phyloP scores from a whole-genome alignment of 1,284 basidiomycete genomes.

The Ceratobasidium sp. region DNA sequence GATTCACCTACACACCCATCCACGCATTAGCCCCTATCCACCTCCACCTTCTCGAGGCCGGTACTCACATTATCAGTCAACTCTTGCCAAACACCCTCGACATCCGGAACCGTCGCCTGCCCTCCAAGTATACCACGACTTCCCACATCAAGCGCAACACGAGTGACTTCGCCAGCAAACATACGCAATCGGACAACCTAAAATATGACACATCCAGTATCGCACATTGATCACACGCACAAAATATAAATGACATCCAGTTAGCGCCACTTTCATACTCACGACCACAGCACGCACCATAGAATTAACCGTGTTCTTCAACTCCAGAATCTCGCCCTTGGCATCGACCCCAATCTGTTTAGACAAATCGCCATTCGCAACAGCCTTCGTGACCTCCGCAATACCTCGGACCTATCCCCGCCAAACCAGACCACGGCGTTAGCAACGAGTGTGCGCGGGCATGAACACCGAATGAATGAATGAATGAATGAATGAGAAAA shows the following conservation, averaged over 20 bases:
- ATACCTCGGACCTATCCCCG: constrained; percentile 88
- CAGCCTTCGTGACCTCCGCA: constrained; percentile 97
- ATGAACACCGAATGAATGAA: neutral
- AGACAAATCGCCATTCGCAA: constrained; percentile 93
- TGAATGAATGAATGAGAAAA: neutral
- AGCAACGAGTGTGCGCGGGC: neutral
- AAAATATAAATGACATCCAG: neutral
- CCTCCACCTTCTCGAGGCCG: constrained; percentile 46
- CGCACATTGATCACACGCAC: too few relatives aligned
- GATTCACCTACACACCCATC: constrained; percentile 62
- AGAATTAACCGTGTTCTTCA: constrained; percentile 98
- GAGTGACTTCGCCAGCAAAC: constrained; percentile 94
- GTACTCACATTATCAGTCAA: constrained; percentile 85
- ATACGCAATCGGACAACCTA: constrained; percentile 84
- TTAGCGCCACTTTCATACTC: too few relatives aligned
- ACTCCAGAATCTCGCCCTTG: constrained; percentile 94
- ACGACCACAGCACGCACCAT: constrained; percentile 74
- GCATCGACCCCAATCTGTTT: constrained; percentile 98
- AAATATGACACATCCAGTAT: neutral
- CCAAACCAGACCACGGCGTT: neutral
- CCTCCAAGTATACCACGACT: constrained; percentile 92
- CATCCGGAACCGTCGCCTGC: constrained; percentile 91
- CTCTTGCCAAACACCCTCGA: constrained; percentile 96
- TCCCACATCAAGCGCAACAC: constrained; percentile 95
- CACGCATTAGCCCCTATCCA: constrained; percentile 46